Conservation (phyloP, 2,329 filamentous ascomycete genomes). For the Pseudogymnoascus sp. region DNA sequence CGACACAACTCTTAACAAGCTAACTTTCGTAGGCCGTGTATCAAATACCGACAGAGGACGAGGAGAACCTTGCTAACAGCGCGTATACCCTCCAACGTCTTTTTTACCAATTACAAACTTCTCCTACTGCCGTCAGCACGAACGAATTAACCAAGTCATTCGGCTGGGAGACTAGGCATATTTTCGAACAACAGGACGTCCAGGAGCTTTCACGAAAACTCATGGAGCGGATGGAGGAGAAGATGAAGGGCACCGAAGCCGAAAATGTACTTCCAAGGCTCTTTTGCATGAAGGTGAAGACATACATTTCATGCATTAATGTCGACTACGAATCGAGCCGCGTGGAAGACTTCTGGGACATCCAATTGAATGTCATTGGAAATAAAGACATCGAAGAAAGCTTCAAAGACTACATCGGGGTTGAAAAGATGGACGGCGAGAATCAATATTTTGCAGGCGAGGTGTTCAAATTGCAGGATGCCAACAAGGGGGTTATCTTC, state of each 20-base stretch:
- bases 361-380: conserved; percentile 91
- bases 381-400: conserved; percentile 91
- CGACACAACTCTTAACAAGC: too few relatives aligned
- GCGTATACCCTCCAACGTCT: conserved; percentile 89
- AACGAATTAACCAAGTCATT: conserved; percentile 94
- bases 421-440: conserved; percentile 94
- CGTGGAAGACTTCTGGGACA: conserved; percentile 97
- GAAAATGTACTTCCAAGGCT: conserved; percentile 83
- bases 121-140: conserved; percentile 73
- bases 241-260: conserved; percentile 93
- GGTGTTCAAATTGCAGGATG: conserved; percentile 86
- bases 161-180: conserved; percentile 95
- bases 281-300: conserved; percentile 97
- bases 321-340: conserved; percentile 95
- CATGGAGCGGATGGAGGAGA: conserved; percentile 94
- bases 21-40: conserved; percentile 59
- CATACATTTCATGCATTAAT: conserved; percentile 97
- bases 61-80: conserved; percentile 75
- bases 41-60: conserved; percentile 85
- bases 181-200: conserved; percentile 98
- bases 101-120: conserved; percentile 92
- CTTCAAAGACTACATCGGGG: conserved; percentile 92
- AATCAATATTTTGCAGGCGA: conserved; percentile 96
- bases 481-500: conserved; percentile 96
- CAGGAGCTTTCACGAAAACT: conserved; percentile 93